Evolutionary conservation across 257 asterid species (phyloP).

Genomic region (Salvia rosmarinus): DNA sequence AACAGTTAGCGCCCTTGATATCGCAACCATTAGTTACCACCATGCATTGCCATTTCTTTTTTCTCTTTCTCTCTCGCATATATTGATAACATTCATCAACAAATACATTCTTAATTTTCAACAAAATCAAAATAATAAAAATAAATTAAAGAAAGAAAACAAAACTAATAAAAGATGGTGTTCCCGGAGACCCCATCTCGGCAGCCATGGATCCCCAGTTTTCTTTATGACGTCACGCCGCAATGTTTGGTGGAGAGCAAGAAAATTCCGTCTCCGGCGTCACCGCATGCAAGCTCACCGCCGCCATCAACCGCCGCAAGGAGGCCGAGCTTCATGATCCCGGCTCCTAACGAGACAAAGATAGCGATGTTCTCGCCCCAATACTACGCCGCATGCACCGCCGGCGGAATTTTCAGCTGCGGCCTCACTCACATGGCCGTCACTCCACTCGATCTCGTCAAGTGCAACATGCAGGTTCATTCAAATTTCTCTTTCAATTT

Average conservation of each 20-base stretch:
- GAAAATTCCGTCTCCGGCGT: background rate
- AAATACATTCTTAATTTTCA: constrained; percentile 8
- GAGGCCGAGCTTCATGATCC: constrained; percentile 48
- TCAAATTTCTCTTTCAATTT: background rate
- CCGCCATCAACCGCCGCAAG: constrained; percentile 25
- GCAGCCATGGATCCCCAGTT: constrained; percentile 48
- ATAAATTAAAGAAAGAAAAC: too few species aligned
- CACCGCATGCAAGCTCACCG: background rate
- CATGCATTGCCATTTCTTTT: constrained; percentile 20
- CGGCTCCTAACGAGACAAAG: constrained; percentile 62
- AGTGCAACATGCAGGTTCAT: constrained; percentile 89
- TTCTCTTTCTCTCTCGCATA: background rate
- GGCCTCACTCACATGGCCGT: constrained; percentile 82
- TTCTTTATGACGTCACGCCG: constrained; percentile 34
- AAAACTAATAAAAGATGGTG: constrained; percentile 37
- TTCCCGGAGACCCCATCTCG: constrained; percentile 42
- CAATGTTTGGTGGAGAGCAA: background rate
- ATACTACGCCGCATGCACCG: constrained; percentile 69
- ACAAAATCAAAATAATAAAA: background rate
- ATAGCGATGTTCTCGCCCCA: constrained; percentile 66
- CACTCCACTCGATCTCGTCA: constrained; percentile 90
- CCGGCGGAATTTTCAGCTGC: constrained; percentile 69
- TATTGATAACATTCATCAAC: background rate
- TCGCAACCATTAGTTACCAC: constrained; percentile 25
- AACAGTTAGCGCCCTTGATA: constrained; percentile 28